Percentiles rank a stretch among this genome's conserved stretches.
Conservation (phyloP, 2,329 filamentous ascomycete genomes). For the Didymella exigua region DNA sequence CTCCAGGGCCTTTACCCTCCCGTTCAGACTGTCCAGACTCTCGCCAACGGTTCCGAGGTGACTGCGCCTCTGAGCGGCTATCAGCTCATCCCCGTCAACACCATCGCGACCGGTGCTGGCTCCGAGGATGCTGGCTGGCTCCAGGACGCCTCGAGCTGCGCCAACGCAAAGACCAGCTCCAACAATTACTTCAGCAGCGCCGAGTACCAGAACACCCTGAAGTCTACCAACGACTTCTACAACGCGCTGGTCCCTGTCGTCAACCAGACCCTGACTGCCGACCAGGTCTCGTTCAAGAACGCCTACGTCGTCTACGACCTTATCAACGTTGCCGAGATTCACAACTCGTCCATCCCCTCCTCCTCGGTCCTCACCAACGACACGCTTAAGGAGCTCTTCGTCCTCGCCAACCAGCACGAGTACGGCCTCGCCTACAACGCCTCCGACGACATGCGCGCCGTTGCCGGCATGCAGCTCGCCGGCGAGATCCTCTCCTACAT, state of each 20-base stretch:
- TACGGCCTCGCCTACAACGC: slow-evolving; percentile 82
- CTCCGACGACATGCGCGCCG: slow-evolving; percentile 54
- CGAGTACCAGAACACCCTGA: slow-evolving; percentile 56
- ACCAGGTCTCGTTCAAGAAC: slow-evolving; percentile 63
- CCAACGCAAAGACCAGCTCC: slow-evolving; percentile 61
- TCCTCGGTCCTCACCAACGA: slow-evolving; percentile 64
- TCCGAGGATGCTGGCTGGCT: slow-evolving; percentile 64
- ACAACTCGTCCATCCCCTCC: slow-evolving; percentile 65
- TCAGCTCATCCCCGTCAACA: slow-evolving; percentile 79
- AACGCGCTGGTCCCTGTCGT: slow-evolving; percentile 57
- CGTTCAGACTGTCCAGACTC: slow-evolving; percentile 60
- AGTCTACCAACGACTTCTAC: slow-evolving; percentile 62
- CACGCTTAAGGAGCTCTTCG: slow-evolving; percentile 67
- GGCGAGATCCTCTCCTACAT: slow-evolving; percentile 54
- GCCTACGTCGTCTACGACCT: slow-evolving; percentile 69
- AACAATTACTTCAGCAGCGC: slow-evolving; percentile 62
- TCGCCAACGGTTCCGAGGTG: slow-evolving; percentile 73
- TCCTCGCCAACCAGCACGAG: slow-evolving; percentile 80
- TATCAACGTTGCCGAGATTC: slow-evolving; percentile 66
- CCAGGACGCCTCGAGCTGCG: slow-evolving; percentile 62
- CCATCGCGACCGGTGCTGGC: slow-evolving; percentile 64
- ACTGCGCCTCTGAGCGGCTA: slow-evolving; percentile 76
- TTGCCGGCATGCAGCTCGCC: slow-evolving; percentile 56
- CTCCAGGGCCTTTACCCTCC: slow-evolving; percentile 88
- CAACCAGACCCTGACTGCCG: slow-evolving; percentile 56